These are phyloP conservation scores for Aspergillus pseudotamarii DNA, from an alignment of 2,329 filamentous ascomycete species.

Conservation along the genomic window DNA sequence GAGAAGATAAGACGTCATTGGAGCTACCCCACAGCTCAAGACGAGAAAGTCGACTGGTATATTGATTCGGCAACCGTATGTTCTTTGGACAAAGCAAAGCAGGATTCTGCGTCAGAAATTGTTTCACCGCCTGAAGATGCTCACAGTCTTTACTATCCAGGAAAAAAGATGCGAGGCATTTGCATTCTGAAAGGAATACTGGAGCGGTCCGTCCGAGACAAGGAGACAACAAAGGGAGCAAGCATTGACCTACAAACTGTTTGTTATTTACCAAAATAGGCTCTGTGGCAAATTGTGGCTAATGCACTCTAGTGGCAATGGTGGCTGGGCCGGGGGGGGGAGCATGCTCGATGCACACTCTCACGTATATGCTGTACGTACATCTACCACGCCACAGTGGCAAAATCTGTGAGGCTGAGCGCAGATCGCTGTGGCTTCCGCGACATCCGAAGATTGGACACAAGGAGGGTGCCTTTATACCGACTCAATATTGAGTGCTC, in stretches of 20 bases:
- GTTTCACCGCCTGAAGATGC: background rate
- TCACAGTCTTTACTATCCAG: background rate
- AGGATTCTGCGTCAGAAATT: background rate
- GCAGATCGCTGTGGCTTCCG: background rate
- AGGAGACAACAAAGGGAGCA: background rate
- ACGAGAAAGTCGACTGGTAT: background rate
- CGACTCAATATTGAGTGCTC: background rate
- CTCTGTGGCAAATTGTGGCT: constrained; percentile 5
- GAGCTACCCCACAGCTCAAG: background rate
- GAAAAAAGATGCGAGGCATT: background rate
- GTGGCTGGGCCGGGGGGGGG: background rate
- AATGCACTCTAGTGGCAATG: background rate
- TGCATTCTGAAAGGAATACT: background rate
- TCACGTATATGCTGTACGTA: background rate
- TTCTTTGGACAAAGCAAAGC: background rate
- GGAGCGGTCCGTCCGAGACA: background rate
- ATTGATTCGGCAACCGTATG: background rate
- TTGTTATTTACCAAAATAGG: background rate
- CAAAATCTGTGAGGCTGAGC: background rate
- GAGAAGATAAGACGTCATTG: background rate
- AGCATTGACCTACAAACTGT: background rate
- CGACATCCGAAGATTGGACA: background rate
- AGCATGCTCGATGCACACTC: background rate
- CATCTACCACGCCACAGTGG: background rate
- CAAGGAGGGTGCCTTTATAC: background rate